A percentile compares a stretch with the other conserved stretches of the same genome.
phyloP scores from a whole-genome alignment of 345 rosid species.

The Citropsis articulata region DNA sequence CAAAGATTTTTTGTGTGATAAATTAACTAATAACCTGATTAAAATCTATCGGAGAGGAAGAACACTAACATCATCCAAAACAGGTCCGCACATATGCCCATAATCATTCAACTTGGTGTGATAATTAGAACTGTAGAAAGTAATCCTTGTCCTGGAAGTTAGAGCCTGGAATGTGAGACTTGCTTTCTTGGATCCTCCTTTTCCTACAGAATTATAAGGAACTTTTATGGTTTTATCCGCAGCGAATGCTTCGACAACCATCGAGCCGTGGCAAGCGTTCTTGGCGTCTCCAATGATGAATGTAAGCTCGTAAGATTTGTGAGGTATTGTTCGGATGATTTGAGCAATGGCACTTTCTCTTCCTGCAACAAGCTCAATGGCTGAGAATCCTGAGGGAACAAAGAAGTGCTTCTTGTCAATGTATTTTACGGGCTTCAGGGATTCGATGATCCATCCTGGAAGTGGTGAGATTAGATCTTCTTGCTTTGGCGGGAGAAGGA shows the following conservation, averaged over 20 bases:
- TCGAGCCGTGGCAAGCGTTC: slow-evolving; percentile 75
- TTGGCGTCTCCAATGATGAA: slow-evolving; percentile 71
- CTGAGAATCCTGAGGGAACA: slow-evolving; percentile 60
- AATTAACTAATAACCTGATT: no score
- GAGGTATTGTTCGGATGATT: slow-evolving; percentile 52
- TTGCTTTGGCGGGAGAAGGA: slow-evolving; percentile 59
- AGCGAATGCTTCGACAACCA: slow-evolving; percentile 82
- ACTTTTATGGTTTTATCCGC: slow-evolving; percentile 41
- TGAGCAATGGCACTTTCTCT: slow-evolving; percentile 88
- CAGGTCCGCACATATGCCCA: slow-evolving; percentile 88
- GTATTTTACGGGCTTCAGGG: slow-evolving; percentile 77
- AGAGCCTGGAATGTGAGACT: slow-evolving; percentile 46
- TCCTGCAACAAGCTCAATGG: slow-evolving; percentile 69
- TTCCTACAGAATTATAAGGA: slow-evolving; percentile 40
- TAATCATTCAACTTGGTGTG: slow-evolving; percentile 69
- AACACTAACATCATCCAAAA: slow-evolving; percentile 65
- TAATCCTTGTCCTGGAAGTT: slow-evolving; percentile 56
- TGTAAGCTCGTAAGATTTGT: slow-evolving; percentile 45
- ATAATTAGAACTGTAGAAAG: slow-evolving; percentile 68
- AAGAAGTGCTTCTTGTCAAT: slow-evolving; percentile 62
- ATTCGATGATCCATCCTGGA: slow-evolving; percentile 87
- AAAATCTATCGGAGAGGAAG: background rate
- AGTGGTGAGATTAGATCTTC: slow-evolving; percentile 63
- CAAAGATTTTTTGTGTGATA: no score
- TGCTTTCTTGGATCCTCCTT: slow-evolving; percentile 49